phyloP scores from a whole-genome alignment of 208 protist genomes.

The Trypanosoma conorhini region DNA sequence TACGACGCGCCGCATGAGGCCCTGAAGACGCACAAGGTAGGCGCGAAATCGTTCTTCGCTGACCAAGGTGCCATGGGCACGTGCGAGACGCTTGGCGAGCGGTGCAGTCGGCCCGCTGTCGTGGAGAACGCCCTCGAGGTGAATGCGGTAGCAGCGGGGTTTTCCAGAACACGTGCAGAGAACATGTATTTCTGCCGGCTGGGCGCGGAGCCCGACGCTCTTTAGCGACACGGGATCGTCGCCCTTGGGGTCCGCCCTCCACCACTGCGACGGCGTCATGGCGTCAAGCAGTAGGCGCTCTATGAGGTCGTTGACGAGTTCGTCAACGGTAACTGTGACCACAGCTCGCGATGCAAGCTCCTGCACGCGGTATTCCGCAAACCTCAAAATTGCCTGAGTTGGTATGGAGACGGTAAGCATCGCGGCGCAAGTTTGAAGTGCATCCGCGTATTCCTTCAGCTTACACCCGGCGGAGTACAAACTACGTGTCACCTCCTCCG shows the following conservation, averaged over 20 bases:
- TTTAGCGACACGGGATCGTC: constrained; percentile 2
- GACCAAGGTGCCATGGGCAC: constrained; percentile 61
- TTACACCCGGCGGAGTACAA: constrained; percentile 74
- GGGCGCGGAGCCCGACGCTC: constrained; percentile 39
- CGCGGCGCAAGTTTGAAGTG: constrained; percentile 64
- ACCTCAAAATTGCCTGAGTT: constrained; percentile 26
- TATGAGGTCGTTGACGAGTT: constrained; percentile 44
- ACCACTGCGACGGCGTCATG: constrained; percentile 66
- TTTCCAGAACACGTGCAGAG: constrained; percentile 46
- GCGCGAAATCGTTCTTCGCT: constrained; percentile 58
- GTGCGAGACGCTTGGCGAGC: constrained; percentile 53
- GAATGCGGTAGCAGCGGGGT: constrained; percentile 39
- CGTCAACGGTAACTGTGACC: constrained; percentile 40
- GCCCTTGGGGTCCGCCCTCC: constrained; percentile 20
- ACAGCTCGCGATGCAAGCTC: constrained; percentile 22
- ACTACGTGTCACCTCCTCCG: constrained; percentile 43
- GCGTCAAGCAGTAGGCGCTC: constrained; percentile 47
- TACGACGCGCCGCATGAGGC: constrained; percentile 24
- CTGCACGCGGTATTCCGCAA: constrained; percentile 36
- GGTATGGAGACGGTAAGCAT: constrained; percentile 65
- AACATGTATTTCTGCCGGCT: constrained; percentile 51
- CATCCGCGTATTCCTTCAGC: constrained; percentile 65
- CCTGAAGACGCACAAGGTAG: constrained; percentile 65
- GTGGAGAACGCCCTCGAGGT: constrained; percentile 35
- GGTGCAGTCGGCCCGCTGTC: constrained; percentile 36